phyloP scores from a whole-genome alignment of 768 basidiomycete species.

The Auricularia sp. region DNA sequence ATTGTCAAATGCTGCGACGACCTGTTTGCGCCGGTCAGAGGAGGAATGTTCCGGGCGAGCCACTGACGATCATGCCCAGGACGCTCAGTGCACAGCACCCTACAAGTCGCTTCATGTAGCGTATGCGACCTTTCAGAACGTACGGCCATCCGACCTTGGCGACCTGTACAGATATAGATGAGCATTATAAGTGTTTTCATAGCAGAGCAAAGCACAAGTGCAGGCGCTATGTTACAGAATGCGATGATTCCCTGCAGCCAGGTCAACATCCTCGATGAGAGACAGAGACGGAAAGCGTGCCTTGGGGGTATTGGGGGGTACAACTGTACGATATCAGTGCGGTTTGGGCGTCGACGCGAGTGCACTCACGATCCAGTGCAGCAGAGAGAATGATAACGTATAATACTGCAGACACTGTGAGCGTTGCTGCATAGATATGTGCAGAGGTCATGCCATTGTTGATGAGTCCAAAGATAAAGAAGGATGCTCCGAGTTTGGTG shows the following conservation, averaged over 20 bases:
- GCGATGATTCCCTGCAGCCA: conserved; percentile 60
- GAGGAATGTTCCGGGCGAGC: not conserved
- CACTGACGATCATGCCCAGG: conserved; percentile 76
- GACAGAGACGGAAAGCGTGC: conserved; percentile 3
- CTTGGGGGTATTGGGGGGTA: conserved; percentile 84
- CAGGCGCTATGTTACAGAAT: conserved; percentile 90
- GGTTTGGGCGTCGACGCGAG: no score
- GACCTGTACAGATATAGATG: conserved; percentile 13
- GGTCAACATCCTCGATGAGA: not conserved
- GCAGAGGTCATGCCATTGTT: conserved; percentile 62
- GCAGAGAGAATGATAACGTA: conserved; percentile 47
- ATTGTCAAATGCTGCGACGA: conserved; percentile 62
- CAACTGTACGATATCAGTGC: conserved; percentile 31
- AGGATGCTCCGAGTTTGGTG: conserved; percentile 43
- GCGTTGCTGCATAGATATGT: not conserved
- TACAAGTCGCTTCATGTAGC: conserved; percentile 62
- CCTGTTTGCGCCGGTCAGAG: conserved; percentile 28
- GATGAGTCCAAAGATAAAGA: conserved; percentile 86
- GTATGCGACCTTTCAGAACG: conserved; percentile 72
- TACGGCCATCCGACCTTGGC: conserved; percentile 94
- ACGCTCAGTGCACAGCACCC: conserved; percentile 71
- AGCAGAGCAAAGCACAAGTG: conserved; percentile 27
- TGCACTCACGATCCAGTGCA: conserved; percentile 51
- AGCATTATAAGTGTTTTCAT: no score
- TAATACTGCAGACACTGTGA: conserved; percentile 1